Base-by-base conservation (phyloP, 331 rosid species). In the Acacia concinna region DNA sequence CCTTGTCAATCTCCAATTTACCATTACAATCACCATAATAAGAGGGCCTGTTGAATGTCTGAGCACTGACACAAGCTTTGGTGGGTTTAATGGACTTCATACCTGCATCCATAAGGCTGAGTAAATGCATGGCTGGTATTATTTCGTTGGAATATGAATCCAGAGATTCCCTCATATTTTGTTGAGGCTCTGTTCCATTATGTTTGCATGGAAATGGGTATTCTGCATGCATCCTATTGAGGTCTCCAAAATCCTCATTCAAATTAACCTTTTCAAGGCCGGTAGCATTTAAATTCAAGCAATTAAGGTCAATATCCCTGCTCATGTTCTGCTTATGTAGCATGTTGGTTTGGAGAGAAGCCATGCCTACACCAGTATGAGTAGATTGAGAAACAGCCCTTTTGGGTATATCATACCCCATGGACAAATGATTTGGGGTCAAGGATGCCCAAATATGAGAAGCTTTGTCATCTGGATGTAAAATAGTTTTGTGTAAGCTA, bases 81-180 rank as follows among this genome's bases (percentile, higher is more conserved):
- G 79, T 71, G 71, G 92, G 52, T 46, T 87, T 65, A 71, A 81
- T 79, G 43, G 94, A 78, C 60, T 46, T 86, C 90, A 81, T 84
- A 56, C 92, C 84, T 40, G 92, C 86, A 73, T 86, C 88, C 91
- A 87, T 87, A 72, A 90, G 93, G 85, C 93, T 90, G 71, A 90
- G 91, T 79, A 90, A 84, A 89, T 92, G 93, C 94, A 90, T 87
- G 34, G 93, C 94, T 9, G 89, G 94, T 81, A 90, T 88, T 54
- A 90, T 86, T 71, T 89, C 94, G 76, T 88, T 89, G 4, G 94
- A 80, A 87, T 83, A 84, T 77, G 84, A 66, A 87, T 91, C 97
- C 51, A 82, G 27, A 23, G 91, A 74, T 27, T 82, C 88, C 75
- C 74, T 57, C 28, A 34, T 56, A 68, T 80, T 77, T 60, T 85